These are phyloP conservation scores for Miscanthus sacchariflorus DNA, from an alignment of 202 grass and related monocot genomes.

Conservation along the genomic window DNA sequence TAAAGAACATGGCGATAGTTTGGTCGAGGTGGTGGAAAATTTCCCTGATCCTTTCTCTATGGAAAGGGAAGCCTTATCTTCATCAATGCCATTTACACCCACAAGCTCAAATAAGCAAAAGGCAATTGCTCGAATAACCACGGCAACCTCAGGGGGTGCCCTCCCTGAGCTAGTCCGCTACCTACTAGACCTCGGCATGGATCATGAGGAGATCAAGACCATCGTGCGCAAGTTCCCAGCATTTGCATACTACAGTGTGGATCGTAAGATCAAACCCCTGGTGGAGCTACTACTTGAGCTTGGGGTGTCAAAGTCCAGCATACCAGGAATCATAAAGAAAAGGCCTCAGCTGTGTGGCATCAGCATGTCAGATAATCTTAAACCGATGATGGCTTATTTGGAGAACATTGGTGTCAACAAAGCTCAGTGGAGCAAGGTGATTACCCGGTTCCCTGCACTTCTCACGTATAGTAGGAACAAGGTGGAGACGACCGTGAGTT, in stretches of 20 bases:
- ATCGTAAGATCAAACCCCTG: conserved; percentile 91
- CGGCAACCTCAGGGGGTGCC: conserved; percentile 58
- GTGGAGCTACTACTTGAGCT: conserved; percentile 80
- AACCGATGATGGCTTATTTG: conserved; percentile 87
- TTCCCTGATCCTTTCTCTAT: conserved; percentile 68
- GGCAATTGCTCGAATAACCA: conserved; percentile 79
- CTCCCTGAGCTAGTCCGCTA: conserved; percentile 82
- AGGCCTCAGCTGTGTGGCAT: conserved; percentile 92
- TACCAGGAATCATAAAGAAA: conserved; percentile 85
- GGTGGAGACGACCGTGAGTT: conserved; percentile 69
- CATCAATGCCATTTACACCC: conserved; percentile 39
- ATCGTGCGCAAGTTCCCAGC: conserved; percentile 69
- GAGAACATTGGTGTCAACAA: conserved; percentile 85
- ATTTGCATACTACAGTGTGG: conserved; percentile 85
- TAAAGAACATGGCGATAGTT: conserved; percentile 67
- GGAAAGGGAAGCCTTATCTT: conserved; percentile 57
- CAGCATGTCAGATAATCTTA: conserved; percentile 93
- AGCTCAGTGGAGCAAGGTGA: conserved; percentile 84
- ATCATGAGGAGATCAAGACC: conserved; percentile 75
- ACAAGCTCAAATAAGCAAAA: conserved; percentile 78
- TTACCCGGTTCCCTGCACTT: conserved; percentile 76
- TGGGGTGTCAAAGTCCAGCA: conserved; percentile 65
- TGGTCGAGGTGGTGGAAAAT: conserved; percentile 81
- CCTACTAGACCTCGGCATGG: conserved; percentile 84
- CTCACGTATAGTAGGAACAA: conserved; percentile 91